These are phyloP conservation scores for Corniculantispora saksenae DNA, from an alignment of 2,329 filamentous ascomycete genomes.

Conservation along the genomic window DNA sequence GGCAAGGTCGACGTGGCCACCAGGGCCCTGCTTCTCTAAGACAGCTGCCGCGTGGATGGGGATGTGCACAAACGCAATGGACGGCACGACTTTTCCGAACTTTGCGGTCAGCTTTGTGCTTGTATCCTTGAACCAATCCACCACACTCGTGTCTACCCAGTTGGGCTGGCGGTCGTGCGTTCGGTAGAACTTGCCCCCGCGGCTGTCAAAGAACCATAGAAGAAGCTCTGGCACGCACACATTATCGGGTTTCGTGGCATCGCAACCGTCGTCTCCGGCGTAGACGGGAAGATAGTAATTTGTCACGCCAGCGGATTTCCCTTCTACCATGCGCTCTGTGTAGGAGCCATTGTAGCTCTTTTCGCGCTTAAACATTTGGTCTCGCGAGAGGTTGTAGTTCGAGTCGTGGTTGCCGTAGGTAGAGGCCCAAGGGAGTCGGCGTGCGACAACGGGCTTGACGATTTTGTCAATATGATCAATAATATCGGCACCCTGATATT, in stretches of 20 bases:
- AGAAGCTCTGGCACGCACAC: constrained; percentile 43
- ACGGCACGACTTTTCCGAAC: constrained; percentile 40
- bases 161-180: constrained; percentile 31
- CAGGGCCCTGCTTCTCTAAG: constrained; percentile 23
- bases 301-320: constrained; percentile 34
- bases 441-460: constrained; percentile 41
- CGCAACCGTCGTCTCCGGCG: constrained; percentile 16
- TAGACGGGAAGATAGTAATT: constrained; percentile 48
- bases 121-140: constrained; percentile 45
- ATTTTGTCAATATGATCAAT: constrained; percentile 17
- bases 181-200: constrained; percentile 57
- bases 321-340: constrained; percentile 27
- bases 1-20: constrained; percentile 28
- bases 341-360: constrained; percentile 27
- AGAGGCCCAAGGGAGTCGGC: constrained; percentile 32
- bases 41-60: constrained; percentile 36
- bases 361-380: constrained; percentile 27
- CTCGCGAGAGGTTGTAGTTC: constrained; percentile 20
- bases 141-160: constrained; percentile 48
- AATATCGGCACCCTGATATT: neutral
- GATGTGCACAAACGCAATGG: constrained; percentile 53
- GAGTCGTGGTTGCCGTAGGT: constrained; percentile 25
- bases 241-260: constrained; percentile 27
- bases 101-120: constrained; percentile 32
- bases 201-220: constrained; percentile 70